A percentile compares a stretch with the other conserved stretches of the same genome.
These are phyloP conservation scores for Chenopodium suecicum DNA, from an alignment of 148 eudicot genomes.

Conservation along the genomic window DNA sequence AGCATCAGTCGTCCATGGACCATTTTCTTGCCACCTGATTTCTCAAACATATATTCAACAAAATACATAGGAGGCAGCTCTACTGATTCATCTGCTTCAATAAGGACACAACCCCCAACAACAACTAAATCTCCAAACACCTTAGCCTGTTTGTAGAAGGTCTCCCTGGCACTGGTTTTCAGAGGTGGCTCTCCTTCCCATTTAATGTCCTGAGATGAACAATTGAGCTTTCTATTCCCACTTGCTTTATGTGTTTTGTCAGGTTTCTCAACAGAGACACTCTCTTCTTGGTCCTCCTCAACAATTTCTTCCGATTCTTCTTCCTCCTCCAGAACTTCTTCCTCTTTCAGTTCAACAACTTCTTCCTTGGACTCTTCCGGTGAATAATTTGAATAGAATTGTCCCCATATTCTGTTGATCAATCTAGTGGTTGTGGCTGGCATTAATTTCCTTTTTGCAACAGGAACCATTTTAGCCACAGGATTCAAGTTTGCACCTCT, in stretches of 20 bases:
- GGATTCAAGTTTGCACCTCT: conserved; percentile 74
- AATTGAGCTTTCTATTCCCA: conserved; percentile 40
- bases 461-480: conserved; percentile 63
- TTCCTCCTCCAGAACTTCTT: conserved; percentile 63
- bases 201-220: conserved; percentile 38
- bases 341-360: conserved; percentile 46
- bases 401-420: conserved; percentile 96
- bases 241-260: conserved; percentile 30
- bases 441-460: conserved; percentile 73
- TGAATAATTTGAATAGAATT: conserved; percentile 76
- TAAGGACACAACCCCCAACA: conserved; percentile 61
- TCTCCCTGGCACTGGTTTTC: conserved; percentile 35
- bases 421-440: conserved; percentile 91
- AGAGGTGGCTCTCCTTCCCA: conserved; percentile 71
- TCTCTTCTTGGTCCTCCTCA: conserved; percentile 47
- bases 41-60: conserved; percentile 94
- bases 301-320: conserved; percentile 56
- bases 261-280: conserved; percentile 29
- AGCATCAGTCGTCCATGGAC: conserved; percentile 79
- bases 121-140: conserved; percentile 54
- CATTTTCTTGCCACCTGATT: conserved; percentile 54
- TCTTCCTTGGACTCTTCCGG: conserved; percentile 61
- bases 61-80: conserved; percentile 53
- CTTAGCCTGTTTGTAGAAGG: conserved; percentile 55
- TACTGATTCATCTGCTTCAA: conserved; percentile 52